Evolutionary conservation across 176 grass and related monocot species (phyloP).

Genomic region (Melocanna baccifera): DNA sequence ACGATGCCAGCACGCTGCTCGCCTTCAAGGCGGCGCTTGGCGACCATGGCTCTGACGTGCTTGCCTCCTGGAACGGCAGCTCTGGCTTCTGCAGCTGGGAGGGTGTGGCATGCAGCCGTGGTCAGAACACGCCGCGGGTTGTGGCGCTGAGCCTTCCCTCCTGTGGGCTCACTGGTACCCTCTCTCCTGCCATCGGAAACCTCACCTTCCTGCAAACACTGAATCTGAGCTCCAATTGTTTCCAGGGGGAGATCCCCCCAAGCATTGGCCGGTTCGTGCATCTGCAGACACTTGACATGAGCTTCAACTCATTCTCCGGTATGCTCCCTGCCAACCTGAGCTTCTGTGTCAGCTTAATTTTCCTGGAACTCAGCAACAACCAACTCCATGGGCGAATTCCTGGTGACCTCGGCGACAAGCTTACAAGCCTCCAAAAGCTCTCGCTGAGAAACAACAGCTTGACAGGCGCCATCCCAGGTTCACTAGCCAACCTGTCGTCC

Average conservation of each 20-base stretch:
- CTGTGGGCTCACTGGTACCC: background rate
- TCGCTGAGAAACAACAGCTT: slow-evolving; percentile 10
- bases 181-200: slow-evolving; percentile 25
- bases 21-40: background rate
- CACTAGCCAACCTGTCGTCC: slow-evolving; percentile 21
- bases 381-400: background rate
- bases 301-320: slow-evolving; percentile 1
- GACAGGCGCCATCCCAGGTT: background rate
- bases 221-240: slow-evolving; percentile 30
- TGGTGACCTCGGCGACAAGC: background rate
- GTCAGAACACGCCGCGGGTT: background rate
- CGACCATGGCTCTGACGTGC: background rate
- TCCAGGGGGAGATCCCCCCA: background rate
- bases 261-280: background rate
- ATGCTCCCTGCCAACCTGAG: slow-evolving; percentile 13
- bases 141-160: slow-evolving; percentile 12
- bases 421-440: background rate
- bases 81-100: slow-evolving; percentile 15
- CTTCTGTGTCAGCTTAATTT: background rate
- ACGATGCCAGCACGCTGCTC: background rate
- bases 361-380: background rate
- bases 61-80: background rate
- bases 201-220: background rate
- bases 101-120: background rate
- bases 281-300: background rate